These are phyloP conservation scores for Vitellaria paradoxa DNA, from an alignment of 179 eudicot species.

Conservation along the genomic window DNA sequence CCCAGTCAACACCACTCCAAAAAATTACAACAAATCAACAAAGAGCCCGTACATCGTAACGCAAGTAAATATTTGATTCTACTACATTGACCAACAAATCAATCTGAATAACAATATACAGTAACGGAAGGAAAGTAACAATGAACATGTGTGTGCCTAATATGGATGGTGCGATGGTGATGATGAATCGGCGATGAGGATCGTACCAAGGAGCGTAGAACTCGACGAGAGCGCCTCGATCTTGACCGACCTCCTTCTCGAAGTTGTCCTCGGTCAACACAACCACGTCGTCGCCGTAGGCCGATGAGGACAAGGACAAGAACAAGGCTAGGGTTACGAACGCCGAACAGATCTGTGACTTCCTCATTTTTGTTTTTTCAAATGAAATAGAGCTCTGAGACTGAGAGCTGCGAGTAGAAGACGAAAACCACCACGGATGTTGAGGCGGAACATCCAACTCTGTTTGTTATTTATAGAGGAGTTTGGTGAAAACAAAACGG, in stretches of 20 bases:
- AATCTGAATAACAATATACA: neutral
- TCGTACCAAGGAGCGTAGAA: slow-evolving; percentile 85
- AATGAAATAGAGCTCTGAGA: too few species aligned
- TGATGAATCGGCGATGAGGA: too few species aligned
- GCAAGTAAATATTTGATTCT: too few species aligned
- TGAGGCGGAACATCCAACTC: too few species aligned
- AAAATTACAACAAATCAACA: neutral
- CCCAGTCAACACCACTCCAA: neutral
- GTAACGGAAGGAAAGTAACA: neutral
- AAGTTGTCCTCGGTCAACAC: slow-evolving; percentile 75
- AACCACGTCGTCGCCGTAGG: slow-evolving; percentile 61
- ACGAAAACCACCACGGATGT: too few species aligned
- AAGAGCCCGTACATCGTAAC: neutral
- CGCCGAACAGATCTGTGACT: slow-evolving; percentile 48
- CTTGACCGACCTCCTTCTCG: slow-evolving; percentile 76
- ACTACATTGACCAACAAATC: neutral
- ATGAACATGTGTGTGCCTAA: too few species aligned
- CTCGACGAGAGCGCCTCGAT: slow-evolving; percentile 80
- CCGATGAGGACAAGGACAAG: slow-evolving; percentile 23
- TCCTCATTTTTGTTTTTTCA: neutral
- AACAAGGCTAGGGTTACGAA: slow-evolving; percentile 42
- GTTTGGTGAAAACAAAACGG: too few species aligned
- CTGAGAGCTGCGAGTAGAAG: too few species aligned
- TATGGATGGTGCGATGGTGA: too few species aligned
- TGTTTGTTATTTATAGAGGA: too few species aligned